Conservation (phyloP, 768 basidiomycete genomes). For the Mrakia frigida region DNA sequence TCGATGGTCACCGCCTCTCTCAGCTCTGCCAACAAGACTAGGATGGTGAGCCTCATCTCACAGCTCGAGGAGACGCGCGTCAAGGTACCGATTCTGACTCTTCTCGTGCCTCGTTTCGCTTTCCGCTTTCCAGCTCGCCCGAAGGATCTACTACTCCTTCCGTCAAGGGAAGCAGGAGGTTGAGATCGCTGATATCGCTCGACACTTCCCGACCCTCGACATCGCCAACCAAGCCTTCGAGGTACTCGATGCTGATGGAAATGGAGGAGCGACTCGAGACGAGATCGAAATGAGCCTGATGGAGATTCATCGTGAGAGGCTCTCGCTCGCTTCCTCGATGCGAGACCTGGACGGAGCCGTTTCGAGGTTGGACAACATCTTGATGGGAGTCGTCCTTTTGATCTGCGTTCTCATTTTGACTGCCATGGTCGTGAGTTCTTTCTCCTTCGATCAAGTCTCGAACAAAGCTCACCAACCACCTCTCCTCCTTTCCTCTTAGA, state of each 20-base stretch:
- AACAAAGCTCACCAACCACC: neutral
- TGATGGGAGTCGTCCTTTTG: conserved; percentile 68
- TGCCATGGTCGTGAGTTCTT: conserved; percentile 59
- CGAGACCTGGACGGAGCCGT: conserved; percentile 84
- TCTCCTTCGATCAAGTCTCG: too few species aligned
- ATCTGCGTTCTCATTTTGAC: conserved; percentile 75
- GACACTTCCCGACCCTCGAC: conserved; percentile 63
- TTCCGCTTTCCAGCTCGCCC: conserved; percentile 65
- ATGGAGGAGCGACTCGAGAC: conserved; percentile 51
- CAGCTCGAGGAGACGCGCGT: neutral
- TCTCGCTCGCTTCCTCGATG: conserved; percentile 80
- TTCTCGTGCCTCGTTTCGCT: neutral
- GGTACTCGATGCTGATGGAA: conserved; percentile 49
- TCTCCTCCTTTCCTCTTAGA: conserved; percentile 46
- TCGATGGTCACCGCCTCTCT: conserved; percentile 75
- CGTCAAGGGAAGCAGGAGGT: conserved; percentile 58
- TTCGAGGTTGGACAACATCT: conserved; percentile 65
- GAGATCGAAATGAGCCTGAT: conserved; percentile 69
- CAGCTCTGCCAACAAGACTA: conserved; percentile 71
- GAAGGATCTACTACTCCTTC: conserved; percentile 82
- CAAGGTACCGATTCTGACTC: too few species aligned
- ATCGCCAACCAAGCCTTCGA: conserved; percentile 52
- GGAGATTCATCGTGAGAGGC: conserved; percentile 77
- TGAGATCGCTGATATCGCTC: conserved; percentile 62
- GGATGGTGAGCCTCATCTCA: conserved; percentile 49